phyloP scores from a whole-genome alignment of 108 stramenopile species.

The Bacterosira constricta region DNA sequence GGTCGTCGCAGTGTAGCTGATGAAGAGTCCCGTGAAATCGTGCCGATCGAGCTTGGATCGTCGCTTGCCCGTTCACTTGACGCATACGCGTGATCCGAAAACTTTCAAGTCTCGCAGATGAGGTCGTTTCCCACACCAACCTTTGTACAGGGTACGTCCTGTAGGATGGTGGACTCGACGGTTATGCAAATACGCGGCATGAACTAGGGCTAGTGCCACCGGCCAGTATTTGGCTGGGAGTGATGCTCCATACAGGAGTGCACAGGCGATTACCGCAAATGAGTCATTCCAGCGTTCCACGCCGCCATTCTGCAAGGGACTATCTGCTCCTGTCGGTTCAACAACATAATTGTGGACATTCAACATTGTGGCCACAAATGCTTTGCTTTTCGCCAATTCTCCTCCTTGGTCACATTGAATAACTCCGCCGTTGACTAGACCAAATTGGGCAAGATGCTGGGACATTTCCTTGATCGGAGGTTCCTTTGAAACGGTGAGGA shows the following conservation, averaged over 20 bases:
- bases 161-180: background rate
- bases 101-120: background rate
- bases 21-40: background rate
- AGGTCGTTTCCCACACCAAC: background rate
- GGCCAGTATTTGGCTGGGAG: background rate
- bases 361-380: background rate
- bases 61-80: background rate
- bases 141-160: background rate
- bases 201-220: no score
- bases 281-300: background rate
- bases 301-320: background rate
- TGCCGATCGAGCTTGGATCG: background rate
- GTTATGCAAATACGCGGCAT: no score
- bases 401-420: no score
- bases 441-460: no score
- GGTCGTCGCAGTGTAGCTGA: background rate
- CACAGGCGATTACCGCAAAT: background rate
- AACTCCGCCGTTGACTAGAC: no score
- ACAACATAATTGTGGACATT: background rate
- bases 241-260: background rate
- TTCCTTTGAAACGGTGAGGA: no score
- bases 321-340: background rate
- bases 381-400: background rate
- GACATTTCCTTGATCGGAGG: no score
- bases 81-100: background rate